Conservation (phyloP, 202 grass and related monocot genomes). For the Carex arenaria region DNA sequence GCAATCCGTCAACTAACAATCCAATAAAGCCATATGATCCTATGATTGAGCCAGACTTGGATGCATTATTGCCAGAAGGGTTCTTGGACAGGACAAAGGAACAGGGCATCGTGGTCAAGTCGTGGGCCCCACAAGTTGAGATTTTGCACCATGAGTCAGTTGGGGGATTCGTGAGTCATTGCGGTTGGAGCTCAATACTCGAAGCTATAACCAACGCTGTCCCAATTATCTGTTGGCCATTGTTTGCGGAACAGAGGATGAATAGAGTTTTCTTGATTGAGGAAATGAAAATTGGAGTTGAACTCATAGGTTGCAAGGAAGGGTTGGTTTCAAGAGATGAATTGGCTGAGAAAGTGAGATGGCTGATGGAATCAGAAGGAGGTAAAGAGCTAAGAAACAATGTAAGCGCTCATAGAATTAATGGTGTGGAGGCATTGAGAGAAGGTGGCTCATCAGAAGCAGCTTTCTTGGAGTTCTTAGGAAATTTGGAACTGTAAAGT, state of each 20-base stretch:
- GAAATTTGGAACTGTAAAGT: constrained; percentile 19
- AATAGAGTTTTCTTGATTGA: constrained; percentile 58
- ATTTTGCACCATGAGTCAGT: constrained; percentile 42
- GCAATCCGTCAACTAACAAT: constrained; percentile 31
- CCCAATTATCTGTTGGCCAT: constrained; percentile 53
- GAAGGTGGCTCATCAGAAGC: constrained; percentile 17
- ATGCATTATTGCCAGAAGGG: constrained; percentile 39
- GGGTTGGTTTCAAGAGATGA: constrained; percentile 33
- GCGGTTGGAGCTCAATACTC: constrained; percentile 70
- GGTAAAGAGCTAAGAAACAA: constrained; percentile 34
- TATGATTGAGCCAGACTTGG: constrained; percentile 23
- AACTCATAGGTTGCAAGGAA: constrained; percentile 45
- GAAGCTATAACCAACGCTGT: constrained; percentile 35
- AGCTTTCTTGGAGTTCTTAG: constrained; percentile 34
- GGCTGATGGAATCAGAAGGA: constrained; percentile 45
- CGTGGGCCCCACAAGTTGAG: constrained; percentile 65
- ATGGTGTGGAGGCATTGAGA: constrained; percentile 25
- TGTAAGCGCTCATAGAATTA: constrained; percentile 17
- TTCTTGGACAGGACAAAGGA: constrained; percentile 38
- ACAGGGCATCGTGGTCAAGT: constrained; percentile 40
- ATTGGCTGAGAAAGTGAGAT: constrained; percentile 50
- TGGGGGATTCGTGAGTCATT: constrained; percentile 55
- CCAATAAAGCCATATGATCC: constrained; percentile 28
- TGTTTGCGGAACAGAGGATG: constrained; percentile 48
- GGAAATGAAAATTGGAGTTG: constrained; percentile 33